Evolutionary conservation across 352 stramenopile species (phyloP), one percentile per base, ranked within the genome.

Genomic region (Globisporangium irregulare): DNA sequence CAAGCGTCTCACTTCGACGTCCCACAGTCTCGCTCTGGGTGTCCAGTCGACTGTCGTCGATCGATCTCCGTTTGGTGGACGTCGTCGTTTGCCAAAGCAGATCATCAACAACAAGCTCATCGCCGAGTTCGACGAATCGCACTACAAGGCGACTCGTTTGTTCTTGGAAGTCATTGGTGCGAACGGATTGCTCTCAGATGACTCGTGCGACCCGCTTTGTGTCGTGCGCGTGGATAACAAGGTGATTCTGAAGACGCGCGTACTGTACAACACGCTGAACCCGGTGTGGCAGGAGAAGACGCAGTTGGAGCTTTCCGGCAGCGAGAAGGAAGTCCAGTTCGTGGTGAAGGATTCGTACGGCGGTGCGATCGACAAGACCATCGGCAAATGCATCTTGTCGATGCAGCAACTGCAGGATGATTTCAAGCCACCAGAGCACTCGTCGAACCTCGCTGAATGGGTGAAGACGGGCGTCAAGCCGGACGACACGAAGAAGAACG

Each of bases 211-310:
- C 27, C 84, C 88, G 4, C 64, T 89, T 8, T 94, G 85, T 59
- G 85, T 94, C 58, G 79, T 94, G 6, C 82, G 85, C 20, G 63
- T 94, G 24, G 84, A 96, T 56, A 73, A 87, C 38, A 79, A 82
- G 18, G 76, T 84, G 53, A 69, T 96, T 9, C 76, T 96, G 63
- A 80, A 79, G 53, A 96, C 88, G 7, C 73, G 80, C 7, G 78
- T 93, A n/a, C 71, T 96, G 29, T 96, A 94, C 77, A 93, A 93
- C 67, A 94, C 88, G 4, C 70, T 90, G 9, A 96, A 96, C 62
- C 88, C 88, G 1, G 70, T 89, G 32, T 96, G 88, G 88, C 73
- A 92, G 43, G 86, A 93, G 68, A 92, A 91, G 66, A 82, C 71
- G 1, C 77, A 93, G 54, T 22, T 91, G 2, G 82, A 71, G 10